phyloP scores from a whole-genome alignment of 306 rosid species.

The Quillaja saponaria region DNA sequence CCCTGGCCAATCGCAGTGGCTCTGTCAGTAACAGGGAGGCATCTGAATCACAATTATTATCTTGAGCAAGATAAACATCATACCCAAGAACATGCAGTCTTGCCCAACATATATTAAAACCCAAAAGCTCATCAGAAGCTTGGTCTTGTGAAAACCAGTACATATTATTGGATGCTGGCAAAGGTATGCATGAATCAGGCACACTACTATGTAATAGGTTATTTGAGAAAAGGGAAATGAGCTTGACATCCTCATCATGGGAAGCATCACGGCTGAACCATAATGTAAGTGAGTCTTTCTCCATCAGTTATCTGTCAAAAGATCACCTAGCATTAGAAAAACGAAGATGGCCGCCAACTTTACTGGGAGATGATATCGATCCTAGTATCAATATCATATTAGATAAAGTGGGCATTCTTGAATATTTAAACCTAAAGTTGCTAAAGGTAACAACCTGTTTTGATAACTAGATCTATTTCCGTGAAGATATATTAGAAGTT shows the following conservation, averaged over 20 bases:
- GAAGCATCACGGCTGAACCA: constrained; percentile 88
- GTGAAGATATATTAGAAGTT: constrained; percentile 4
- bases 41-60: constrained; percentile 39
- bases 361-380: background rate
- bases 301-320: constrained; percentile 71
- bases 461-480: background rate
- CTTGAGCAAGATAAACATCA: constrained; percentile 47
- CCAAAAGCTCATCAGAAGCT: constrained; percentile 40
- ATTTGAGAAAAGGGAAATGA: constrained; percentile 68
- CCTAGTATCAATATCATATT: no score
- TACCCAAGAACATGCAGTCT: constrained; percentile 76
- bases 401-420: constrained; percentile 1
- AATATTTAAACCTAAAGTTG: constrained; percentile 13
- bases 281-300: constrained; percentile 82
- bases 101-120: constrained; percentile 88
- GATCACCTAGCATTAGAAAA: constrained; percentile 34
- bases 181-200: constrained; percentile 53
- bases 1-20: constrained; percentile 55
- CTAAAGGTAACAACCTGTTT: background rate
- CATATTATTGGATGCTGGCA: constrained; percentile 81
- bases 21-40: constrained; percentile 48
- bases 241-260: constrained; percentile 84
- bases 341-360: constrained; percentile 16
- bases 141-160: constrained; percentile 77
- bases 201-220: constrained; percentile 35